Percentiles rank a stretch among this genome's conserved stretches.
Conservation (phyloP, 2,329 filamentous ascomycete species). For the Keithomyces neogunnii region DNA sequence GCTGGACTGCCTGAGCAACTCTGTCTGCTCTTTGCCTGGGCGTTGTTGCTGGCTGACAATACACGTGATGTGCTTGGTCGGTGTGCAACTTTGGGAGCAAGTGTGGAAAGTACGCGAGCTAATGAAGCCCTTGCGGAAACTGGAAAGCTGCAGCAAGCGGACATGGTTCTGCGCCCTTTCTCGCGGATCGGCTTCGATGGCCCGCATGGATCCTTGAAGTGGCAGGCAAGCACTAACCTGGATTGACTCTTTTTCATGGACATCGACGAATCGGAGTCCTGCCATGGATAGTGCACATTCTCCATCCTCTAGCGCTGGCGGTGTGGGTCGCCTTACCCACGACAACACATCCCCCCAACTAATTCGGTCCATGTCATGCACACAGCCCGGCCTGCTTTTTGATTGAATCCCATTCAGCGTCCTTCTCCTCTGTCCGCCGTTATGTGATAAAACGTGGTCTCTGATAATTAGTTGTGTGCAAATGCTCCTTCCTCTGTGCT, state of each 20-base stretch:
- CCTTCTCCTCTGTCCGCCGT: too few species aligned
- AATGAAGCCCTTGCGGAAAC: background rate
- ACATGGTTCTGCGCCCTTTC: background rate
- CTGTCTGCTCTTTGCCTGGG: background rate
- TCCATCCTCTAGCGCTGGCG: too few species aligned
- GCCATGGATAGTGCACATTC: background rate
- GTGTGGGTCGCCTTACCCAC: too few species aligned
- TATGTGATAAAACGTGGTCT: too few species aligned
- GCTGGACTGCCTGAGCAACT: background rate
- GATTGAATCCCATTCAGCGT: too few species aligned
- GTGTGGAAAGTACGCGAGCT: background rate
- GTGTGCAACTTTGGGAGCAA: conserved; percentile 4
- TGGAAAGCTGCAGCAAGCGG: background rate
- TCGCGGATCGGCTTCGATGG: background rate
- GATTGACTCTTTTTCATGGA: background rate
- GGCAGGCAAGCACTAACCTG: too few species aligned
- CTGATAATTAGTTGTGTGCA: too few species aligned
- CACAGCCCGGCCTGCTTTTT: too few species aligned
- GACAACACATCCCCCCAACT: too few species aligned
- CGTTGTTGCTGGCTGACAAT: background rate
- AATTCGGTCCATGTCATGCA: too few species aligned
- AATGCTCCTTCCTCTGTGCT: too few species aligned
- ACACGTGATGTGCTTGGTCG: conserved; percentile 6
- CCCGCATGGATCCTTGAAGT: too few species aligned
- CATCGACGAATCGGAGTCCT: background rate